A percentile compares a stretch with the other conserved stretches of the same genome.
Evolutionary conservation across 257 asterid species (phyloP).

Genomic region (Nicotiana paniculata): DNA sequence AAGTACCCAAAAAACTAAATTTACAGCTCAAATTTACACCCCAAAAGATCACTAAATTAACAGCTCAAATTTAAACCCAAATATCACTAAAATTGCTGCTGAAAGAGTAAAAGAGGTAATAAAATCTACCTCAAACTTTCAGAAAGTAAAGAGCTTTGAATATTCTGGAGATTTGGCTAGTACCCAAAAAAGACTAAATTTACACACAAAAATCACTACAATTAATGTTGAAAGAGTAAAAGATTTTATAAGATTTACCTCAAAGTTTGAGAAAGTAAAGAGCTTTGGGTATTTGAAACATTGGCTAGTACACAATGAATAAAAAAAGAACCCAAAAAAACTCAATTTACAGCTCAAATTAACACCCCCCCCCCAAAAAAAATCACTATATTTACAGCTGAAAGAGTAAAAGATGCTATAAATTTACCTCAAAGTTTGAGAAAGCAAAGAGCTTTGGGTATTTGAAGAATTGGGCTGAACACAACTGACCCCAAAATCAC

Average conservation of each 20-base stretch:
- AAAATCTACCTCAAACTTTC: neutral
- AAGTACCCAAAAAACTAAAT: neutral
- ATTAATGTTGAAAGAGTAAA: neutral
- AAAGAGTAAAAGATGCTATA: neutral
- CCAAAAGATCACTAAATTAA: too few relatives aligned
- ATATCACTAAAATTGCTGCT: neutral
- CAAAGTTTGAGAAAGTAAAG: slow-evolving; percentile 28
- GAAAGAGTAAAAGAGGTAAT: neutral
- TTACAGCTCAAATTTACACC: too few relatives aligned
- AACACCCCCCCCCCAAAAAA: too few relatives aligned
- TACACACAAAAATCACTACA: neutral
- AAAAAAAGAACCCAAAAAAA: neutral
- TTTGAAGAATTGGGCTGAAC: slow-evolving; percentile 10
- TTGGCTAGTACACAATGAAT: neutral
- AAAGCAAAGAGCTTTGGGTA: slow-evolving; percentile 22
- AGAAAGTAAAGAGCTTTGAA: neutral
- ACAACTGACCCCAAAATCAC: slow-evolving; percentile 1
- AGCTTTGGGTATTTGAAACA: slow-evolving; percentile 16
- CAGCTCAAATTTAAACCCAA: too few relatives aligned
- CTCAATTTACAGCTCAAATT: neutral
- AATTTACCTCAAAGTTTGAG: slow-evolving; percentile 38
- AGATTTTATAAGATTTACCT: slow-evolving; percentile 22
- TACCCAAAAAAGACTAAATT: slow-evolving; percentile 38
- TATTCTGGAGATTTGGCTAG: neutral
- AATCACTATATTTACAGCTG: neutral